Conservation (phyloP, 352 stramenopile species). For the Globisporangium paroecandrum region DNA sequence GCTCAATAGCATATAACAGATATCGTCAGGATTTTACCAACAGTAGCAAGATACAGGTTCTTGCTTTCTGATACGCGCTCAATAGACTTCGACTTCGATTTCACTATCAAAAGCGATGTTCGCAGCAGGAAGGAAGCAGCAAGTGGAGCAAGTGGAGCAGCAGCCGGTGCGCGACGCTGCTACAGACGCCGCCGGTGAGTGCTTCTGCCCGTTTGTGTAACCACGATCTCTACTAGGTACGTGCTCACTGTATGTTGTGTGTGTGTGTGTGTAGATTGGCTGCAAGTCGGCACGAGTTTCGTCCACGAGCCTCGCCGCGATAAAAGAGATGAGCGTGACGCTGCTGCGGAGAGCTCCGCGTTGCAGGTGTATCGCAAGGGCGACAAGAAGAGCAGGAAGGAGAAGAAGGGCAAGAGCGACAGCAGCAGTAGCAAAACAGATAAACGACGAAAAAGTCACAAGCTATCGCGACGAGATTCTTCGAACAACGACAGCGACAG, state of each 20-base stretch:
- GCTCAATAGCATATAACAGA: too few species aligned
- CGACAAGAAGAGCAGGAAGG: slow-evolving; percentile 42
- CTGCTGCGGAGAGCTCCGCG: slow-evolving; percentile 5
- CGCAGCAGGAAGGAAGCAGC: slow-evolving; percentile 2
- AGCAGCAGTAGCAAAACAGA: background rate
- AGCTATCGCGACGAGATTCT: background rate
- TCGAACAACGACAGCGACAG: background rate
- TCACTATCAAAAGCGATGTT: background rate
- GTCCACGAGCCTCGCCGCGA: background rate
- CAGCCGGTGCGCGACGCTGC: background rate
- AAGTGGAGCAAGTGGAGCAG: background rate
- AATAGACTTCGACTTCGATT: too few species aligned
- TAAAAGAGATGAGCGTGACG: background rate
- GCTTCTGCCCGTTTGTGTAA: background rate
- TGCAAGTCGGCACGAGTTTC: slow-evolving; percentile 16
- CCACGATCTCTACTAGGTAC: background rate
- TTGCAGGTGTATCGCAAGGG: slow-evolving; percentile 16
- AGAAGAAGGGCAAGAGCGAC: slow-evolving; percentile 57
- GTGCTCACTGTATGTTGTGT: background rate
- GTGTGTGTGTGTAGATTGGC: slow-evolving; percentile 1
- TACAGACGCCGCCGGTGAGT: background rate
- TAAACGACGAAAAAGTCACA: background rate
- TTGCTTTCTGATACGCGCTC: background rate
- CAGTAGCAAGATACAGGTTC: too few species aligned
- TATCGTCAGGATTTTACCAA: too few species aligned